Evolutionary conservation across 306 rosid genomes (phyloP), one percentile per base, ranked within the genome.

Genomic region (Castanospermum australe): DNA sequence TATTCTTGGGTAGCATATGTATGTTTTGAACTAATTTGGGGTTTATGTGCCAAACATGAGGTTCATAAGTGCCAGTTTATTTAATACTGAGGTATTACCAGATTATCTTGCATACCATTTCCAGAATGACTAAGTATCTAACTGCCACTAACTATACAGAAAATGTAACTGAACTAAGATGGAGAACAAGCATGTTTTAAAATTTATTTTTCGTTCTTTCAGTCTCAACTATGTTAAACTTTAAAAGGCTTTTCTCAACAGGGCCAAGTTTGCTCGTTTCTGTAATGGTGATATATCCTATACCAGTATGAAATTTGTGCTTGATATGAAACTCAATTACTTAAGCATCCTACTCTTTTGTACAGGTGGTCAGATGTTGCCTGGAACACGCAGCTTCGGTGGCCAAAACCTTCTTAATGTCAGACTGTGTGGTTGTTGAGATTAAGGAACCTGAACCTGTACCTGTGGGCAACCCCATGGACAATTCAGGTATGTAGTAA

Each of bases 391-490:
- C 99, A 30, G 77, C 98, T 32, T 96, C 99, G 4, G 99, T 96
- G 25, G 99, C 99, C 15, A 96, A 96, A 71, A 96, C 99, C 25
- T 96, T 96, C 89, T 82, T 96, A 57, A 96, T 96, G 99, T 96
- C 99, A 5, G 99, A 96, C 42, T 96, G 99, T 65, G 99, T 96
- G 38, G 99, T 96, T 75, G 99, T 93, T 42, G 99, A 96, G 90
- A 96, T 96, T 14, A 96, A 96, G 87, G 99, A 96, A 84, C 99
- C 98, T 0, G 99, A 96, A 59, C 28, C 87, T 39, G 89, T 72
- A 28, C 78, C 93, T 39, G 92, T 83, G 2, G 99, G 96, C 12
- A 93, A 84, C 83, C 99, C 99, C 60, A 96, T 96, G 99, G 99
- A 96, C 88, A 81, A 72, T 65, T 93, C 99, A 87, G 99, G 99